phyloP scores from a whole-genome alignment of 495 filamentous ascomycete genomes.

The Tuber umbilicatum region DNA sequence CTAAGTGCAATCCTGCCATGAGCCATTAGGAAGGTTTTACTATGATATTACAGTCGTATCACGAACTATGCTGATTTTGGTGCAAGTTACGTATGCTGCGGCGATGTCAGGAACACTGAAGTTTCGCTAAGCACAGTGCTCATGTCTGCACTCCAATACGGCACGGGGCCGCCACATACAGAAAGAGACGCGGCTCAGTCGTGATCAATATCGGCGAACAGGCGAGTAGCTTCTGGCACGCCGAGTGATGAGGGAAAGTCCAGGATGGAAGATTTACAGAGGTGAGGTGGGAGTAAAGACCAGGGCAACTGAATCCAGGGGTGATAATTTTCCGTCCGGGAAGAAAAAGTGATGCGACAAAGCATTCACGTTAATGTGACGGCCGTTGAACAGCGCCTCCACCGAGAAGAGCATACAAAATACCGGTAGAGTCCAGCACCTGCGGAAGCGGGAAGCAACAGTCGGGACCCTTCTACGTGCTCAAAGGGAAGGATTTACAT shows the following conservation, averaged over 20 bases:
- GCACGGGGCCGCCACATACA: not conserved
- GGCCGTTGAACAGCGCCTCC: not conserved
- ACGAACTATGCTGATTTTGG: no score
- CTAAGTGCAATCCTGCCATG: no score
- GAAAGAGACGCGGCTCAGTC: not conserved
- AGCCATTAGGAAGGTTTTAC: no score
- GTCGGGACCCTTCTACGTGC: not conserved
- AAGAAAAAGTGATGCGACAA: not conserved
- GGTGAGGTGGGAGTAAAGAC: not conserved
- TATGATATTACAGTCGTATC: no score
- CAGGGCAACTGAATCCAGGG: constrained; percentile 2
- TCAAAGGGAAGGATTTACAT: not conserved
- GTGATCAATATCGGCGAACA: not conserved
- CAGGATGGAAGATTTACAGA: not conserved
- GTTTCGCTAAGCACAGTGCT: no score
- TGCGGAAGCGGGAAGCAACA: not conserved
- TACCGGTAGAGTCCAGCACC: not conserved
- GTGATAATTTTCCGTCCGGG: not conserved
- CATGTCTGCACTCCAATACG: no score
- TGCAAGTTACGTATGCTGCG: no score
- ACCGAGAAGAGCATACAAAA: not conserved
- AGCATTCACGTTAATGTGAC: not conserved
- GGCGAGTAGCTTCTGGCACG: not conserved
- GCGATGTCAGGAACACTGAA: no score
- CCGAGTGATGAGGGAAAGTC: not conserved